Evolutionary conservation across 2,329 filamentous ascomycete genomes (phyloP).

Genomic region (Monilinia laxa): DNA sequence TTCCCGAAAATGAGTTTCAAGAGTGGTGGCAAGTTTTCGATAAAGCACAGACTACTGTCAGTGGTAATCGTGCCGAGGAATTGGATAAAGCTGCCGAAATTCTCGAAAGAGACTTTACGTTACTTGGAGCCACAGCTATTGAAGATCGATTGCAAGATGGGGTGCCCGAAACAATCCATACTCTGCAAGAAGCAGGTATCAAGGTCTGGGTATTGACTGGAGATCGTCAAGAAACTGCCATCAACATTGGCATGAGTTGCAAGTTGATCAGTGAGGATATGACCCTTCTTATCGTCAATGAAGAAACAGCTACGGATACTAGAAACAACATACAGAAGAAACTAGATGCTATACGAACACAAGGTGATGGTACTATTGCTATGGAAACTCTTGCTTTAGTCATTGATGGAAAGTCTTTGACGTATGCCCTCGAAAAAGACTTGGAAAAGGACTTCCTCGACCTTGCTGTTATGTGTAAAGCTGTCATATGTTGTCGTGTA

Average conservation of each 20-base stretch:
- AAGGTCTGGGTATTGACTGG: constrained; percentile 98
- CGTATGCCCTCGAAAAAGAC: constrained; percentile 88
- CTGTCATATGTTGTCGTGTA: constrained; percentile 97
- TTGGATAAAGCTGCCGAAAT: constrained; percentile 95
- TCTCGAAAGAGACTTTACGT: constrained; percentile 86
- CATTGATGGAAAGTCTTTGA: constrained; percentile 95
- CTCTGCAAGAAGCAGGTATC: constrained; percentile 92
- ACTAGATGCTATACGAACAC: constrained; percentile 81
- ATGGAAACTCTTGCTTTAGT: constrained; percentile 85
- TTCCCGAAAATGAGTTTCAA: constrained; percentile 83
- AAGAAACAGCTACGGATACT: constrained; percentile 76
- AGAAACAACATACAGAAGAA: constrained; percentile 92
- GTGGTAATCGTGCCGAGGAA: constrained; percentile 89
- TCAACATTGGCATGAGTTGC: constrained; percentile 99
- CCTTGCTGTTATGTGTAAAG: constrained; percentile 92
- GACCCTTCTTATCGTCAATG: constrained; percentile 95
- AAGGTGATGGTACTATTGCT: constrained; percentile 73
- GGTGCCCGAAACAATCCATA: constrained; percentile 97
- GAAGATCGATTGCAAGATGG: constrained; percentile 97
- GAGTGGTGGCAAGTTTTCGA: constrained; percentile 88
- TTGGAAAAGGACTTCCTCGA: constrained; percentile 92
- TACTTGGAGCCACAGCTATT: constrained; percentile 94
- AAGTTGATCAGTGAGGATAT: constrained; percentile 98
- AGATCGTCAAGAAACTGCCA: constrained; percentile 96
- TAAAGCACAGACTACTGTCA: constrained; percentile 82